phyloP scores from a whole-genome alignment of 1,284 basidiomycete species.

The Somion occarium region DNA sequence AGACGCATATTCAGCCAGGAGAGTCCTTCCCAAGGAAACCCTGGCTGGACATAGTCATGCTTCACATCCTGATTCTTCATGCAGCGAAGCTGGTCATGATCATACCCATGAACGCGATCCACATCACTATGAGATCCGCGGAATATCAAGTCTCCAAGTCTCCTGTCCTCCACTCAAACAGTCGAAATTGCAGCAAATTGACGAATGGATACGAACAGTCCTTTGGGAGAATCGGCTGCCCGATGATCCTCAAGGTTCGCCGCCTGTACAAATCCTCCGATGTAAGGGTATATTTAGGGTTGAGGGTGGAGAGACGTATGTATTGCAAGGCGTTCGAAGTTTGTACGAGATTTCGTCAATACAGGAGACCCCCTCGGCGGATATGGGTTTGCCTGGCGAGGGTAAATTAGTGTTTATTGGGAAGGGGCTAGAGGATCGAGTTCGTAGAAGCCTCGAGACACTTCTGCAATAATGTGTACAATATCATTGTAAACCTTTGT shows the following conservation, averaged over 20 bases:
- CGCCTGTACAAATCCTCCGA: constrained; percentile 59
- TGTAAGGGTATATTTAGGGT: constrained; percentile 77
- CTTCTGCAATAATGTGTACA: constrained; percentile 11
- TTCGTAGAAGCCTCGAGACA: constrained; percentile 46
- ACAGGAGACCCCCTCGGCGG: constrained; percentile 24
- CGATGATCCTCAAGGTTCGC: constrained; percentile 13
- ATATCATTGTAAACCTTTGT: too few relatives aligned
- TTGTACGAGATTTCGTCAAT: constrained; percentile 75
- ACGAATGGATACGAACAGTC: constrained; percentile 73
- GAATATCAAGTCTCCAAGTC: constrained; percentile 72
- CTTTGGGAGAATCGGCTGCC: constrained; percentile 70
- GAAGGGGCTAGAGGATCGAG: constrained; percentile 57
- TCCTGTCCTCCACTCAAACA: constrained; percentile 53
- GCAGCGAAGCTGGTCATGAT: constrained; percentile 26
- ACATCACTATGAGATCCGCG: constrained; percentile 60
- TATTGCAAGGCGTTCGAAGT: constrained; percentile 84
- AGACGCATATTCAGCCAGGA: constrained; percentile 58
- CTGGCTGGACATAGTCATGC: not conserved
- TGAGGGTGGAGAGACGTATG: constrained; percentile 50
- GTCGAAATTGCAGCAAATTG: constrained; percentile 46
- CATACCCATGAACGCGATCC: constrained; percentile 24
- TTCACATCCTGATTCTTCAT: not conserved
- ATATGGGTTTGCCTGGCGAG: constrained; percentile 43
- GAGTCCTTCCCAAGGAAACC: constrained; percentile 15
- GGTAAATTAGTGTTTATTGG: constrained; percentile 90